Evolutionary conservation across 768 basidiomycete genomes (phyloP), one percentile per base, ranked within the genome.

Genomic region (Sporobolomyces roseus): DNA sequence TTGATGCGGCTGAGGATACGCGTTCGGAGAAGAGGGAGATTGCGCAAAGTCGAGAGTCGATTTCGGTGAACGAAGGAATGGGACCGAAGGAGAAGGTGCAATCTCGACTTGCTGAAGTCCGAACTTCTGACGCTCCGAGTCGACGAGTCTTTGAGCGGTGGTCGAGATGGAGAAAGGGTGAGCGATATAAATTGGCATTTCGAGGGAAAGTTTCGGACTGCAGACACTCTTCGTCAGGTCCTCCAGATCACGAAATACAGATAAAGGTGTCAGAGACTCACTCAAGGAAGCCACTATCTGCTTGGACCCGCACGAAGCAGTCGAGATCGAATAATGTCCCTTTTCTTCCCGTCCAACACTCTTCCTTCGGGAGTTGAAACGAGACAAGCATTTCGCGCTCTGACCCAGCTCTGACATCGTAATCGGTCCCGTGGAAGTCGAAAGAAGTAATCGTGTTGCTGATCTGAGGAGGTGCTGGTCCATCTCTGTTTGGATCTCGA

Each of bases 171-270:
- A 75, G n/a, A 58, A 61, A 25, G 70, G 70, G 45, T 76, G 72
- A 1, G 72, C 67, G 52, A 76, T 54, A 41, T 46, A 76, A 45
- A 76, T 59, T 0, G 75, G 75, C 1, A 76, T 30, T 55, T 76
- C 75, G 61, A 76, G 58, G 17, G 32, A 17, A n/a, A 75, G 64
- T 23, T 66, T 51, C 50, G 71, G 74, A 17, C 71, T 72, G 62
- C 10, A 19, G 12, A 58, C 19, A 41, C 7, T 9, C 17, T 19
- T n/a, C 12, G 38, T 25, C 35, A 32, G n/a, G n/a, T n/a, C n/a
- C n/a, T n/a, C n/a, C n/a, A n/a, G n/a, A n/a, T n/a, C n/a, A n/a
- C n/a, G n/a, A n/a, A n/a, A n/a, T n/a, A n/a, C n/a, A n/a, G n/a
- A n/a, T n/a, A n/a, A n/a, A n/a, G n/a, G n/a, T n/a, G n/a, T n/a